Evolutionary conservation across 495 filamentous ascomycete genomes (phyloP).

Genomic region (Neurospora tetrasperma): DNA sequence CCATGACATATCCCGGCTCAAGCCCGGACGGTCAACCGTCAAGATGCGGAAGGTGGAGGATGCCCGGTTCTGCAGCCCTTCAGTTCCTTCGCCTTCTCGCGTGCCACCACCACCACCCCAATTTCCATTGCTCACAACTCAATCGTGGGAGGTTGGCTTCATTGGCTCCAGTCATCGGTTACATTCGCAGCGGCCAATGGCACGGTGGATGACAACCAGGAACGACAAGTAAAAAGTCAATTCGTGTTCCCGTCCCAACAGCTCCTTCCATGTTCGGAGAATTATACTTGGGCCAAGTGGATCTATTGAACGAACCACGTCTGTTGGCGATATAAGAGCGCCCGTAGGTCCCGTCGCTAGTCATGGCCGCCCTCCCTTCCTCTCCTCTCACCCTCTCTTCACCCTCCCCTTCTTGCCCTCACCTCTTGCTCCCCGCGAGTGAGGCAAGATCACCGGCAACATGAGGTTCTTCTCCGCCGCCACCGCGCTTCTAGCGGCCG

Average conservation of each 20-base stretch:
- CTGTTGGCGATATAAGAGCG: neutral
- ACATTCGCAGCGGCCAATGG: neutral
- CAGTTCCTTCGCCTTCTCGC: neutral
- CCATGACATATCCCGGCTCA: neutral
- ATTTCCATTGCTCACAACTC: neutral
- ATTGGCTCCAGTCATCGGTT: neutral
- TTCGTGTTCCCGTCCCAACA: neutral
- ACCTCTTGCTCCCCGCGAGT: neutral
- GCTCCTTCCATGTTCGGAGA: neutral
- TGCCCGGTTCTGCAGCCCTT: neutral
- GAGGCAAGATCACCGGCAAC: neutral
- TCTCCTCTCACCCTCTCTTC: neutral
- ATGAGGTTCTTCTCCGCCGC: conserved; percentile 3
- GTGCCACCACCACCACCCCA: neutral
- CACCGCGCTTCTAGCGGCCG: conserved; percentile 5
- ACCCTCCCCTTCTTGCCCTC: neutral
- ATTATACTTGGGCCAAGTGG: neutral
- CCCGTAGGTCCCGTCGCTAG: neutral
- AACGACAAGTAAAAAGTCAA: neutral
- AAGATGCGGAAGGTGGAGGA: neutral
- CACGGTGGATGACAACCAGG: neutral
- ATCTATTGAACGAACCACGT: neutral
- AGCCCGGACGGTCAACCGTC: neutral
- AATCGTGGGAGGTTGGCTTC: neutral
- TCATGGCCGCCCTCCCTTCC: neutral